A percentile compares a stretch with the other conserved stretches of the same genome.
Evolutionary conservation across 2,329 filamentous ascomycete genomes (phyloP).

Genomic region (Cercospora canescens): DNA sequence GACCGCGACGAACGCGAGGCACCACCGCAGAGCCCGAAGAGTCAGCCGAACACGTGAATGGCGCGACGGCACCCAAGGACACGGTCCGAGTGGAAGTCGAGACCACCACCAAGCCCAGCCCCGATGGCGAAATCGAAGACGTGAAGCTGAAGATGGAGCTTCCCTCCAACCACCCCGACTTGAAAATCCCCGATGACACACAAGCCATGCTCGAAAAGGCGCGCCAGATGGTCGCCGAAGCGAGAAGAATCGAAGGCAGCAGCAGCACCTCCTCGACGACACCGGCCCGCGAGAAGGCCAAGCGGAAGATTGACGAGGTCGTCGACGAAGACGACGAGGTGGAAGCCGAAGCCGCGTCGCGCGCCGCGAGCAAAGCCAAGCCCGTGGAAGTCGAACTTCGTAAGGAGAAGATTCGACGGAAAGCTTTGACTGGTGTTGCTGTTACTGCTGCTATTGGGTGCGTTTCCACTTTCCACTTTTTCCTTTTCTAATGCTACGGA

Average conservation of each 20-base stretch:
- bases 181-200: constrained; percentile 70
- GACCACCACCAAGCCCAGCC: constrained; percentile 56
- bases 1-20: constrained; percentile 48
- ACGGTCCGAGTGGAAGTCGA: constrained; percentile 71
- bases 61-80: constrained; percentile 34
- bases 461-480: constrained; percentile 45
- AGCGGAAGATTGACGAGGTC: constrained; percentile 75
- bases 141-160: constrained; percentile 77
- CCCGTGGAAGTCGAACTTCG: constrained; percentile 74
- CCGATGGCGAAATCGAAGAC: constrained; percentile 61
- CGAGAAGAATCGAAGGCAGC: constrained; percentile 54
- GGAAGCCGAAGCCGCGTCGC: constrained; percentile 44
- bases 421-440: constrained; percentile 81
- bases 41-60: constrained; percentile 28
- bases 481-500: not conserved
- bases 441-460: constrained; percentile 90
- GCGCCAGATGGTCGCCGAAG: constrained; percentile 81
- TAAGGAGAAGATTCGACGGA: constrained; percentile 82
- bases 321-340: constrained; percentile 52
- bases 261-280: no score
- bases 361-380: constrained; percentile 68
- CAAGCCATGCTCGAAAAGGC: constrained; percentile 83
- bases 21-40: constrained; percentile 33
- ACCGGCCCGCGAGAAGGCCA: constrained; percentile 52
- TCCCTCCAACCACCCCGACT: constrained; percentile 64